Evolutionary conservation across 208 protist species (phyloP).

Genomic region (Leishmania tropica): DNA sequence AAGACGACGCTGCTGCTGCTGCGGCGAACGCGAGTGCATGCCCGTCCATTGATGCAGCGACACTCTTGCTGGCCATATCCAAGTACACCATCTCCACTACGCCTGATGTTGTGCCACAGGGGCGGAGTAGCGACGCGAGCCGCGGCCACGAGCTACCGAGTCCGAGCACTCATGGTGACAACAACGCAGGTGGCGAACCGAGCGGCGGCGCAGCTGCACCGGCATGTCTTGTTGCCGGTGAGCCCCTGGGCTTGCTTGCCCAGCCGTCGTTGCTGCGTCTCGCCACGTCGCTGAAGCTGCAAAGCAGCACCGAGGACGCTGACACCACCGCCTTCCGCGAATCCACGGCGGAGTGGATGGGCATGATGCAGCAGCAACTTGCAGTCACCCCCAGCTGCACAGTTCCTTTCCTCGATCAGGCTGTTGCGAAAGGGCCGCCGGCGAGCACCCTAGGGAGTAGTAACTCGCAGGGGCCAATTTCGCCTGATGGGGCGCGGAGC

Average conservation of each 20-base stretch:
- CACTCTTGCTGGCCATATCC: not conserved
- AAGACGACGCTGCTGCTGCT: not conserved
- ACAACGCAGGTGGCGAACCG: not conserved
- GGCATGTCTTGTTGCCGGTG: not conserved
- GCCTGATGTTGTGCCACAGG: not conserved
- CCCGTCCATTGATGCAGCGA: not conserved
- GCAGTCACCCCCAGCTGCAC: constrained; percentile 14
- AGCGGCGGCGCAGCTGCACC: not conserved
- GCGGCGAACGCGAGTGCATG: not conserved
- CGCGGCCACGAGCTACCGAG: not conserved
- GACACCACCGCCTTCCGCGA: constrained; percentile 8
- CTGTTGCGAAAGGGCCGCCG: constrained; percentile 3
- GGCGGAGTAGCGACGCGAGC: not conserved
- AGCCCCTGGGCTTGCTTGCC: not conserved
- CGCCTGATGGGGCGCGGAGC: not conserved
- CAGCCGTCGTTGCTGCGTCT: not conserved
- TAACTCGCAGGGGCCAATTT: not conserved
- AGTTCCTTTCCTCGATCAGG: constrained; percentile 18
- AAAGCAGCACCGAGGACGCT: constrained; percentile 1
- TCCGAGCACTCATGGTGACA: not conserved
- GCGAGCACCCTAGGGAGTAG: not conserved
- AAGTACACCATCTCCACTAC: not conserved
- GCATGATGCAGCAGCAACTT: constrained; percentile 15
- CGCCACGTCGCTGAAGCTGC: constrained; percentile 10
- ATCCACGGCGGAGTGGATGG: constrained; percentile 21